A percentile compares a stretch with the other conserved stretches of the same genome.
Conservation (phyloP, 2,329 filamentous ascomycete species). For the Xylaria multiplex region DNA sequence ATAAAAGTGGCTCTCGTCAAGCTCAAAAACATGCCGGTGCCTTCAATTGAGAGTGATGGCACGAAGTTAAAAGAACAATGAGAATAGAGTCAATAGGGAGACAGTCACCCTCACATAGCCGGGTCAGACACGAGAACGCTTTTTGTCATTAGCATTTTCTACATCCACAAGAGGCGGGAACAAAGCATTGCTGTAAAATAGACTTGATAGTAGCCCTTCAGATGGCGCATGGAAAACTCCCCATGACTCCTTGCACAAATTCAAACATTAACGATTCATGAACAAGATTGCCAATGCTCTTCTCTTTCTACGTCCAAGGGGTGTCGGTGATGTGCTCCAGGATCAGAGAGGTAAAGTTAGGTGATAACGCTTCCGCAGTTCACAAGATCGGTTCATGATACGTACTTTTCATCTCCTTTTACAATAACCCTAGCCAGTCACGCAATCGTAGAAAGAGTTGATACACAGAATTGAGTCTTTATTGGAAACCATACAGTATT, state of each 20-base stretch:
- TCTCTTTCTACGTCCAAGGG: too few relatives aligned
- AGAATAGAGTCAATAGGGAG: background rate
- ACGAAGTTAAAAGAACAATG: background rate
- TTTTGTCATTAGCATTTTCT: background rate
- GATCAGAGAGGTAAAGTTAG: background rate
- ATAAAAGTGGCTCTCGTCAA: constrained; percentile 5
- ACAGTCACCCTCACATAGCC: background rate
- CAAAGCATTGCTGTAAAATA: constrained; percentile 30
- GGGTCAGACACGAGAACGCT: background rate
- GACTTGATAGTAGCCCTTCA: constrained; percentile 29
- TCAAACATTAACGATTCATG: constrained; percentile 14
- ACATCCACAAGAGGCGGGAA: background rate
- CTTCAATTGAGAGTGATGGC: background rate
- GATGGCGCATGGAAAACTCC: background rate
- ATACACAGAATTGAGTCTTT: background rate
- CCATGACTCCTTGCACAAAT: constrained; percentile 11
- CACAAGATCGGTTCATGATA: background rate
- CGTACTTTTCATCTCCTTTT: background rate
- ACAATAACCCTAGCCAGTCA: background rate
- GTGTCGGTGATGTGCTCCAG: background rate
- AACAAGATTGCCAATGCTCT: background rate
- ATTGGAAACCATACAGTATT: background rate
- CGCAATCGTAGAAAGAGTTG: background rate
- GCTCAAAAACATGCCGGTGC: background rate
- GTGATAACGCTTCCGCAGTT: background rate